Percentiles rank a stretch among this genome's conserved stretches.
Evolutionary conservation across 805 yeast genomes (phyloP).

Genomic region (Pichia membranifaciens): DNA sequence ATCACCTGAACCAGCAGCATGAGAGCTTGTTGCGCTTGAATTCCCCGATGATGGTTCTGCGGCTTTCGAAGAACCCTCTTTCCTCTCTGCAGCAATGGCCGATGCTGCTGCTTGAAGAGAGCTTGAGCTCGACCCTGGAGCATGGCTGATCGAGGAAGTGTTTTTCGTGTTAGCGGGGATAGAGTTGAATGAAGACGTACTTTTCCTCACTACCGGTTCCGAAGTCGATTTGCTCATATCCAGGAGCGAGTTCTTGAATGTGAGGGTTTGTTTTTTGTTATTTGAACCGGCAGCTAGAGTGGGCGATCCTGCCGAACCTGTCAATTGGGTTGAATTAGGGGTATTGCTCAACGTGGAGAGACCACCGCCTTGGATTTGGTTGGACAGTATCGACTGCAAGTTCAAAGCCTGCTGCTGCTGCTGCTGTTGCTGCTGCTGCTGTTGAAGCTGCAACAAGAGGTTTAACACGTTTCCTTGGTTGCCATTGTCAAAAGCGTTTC

Average conservation of each 20-base stretch:
- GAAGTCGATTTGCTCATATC: slow-evolving; percentile 6
- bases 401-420: slow-evolving; percentile 5
- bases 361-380: neutral
- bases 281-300: neutral
- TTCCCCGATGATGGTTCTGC: neutral
- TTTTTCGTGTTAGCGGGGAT: neutral
- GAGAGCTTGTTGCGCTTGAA: neutral
- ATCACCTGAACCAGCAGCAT: neutral
- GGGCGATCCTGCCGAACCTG: neutral
- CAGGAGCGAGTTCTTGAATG: slow-evolving; percentile 11
- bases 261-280: slow-evolving; percentile 1
- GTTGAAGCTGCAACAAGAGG: slow-evolving; percentile 2
- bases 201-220: slow-evolving; percentile 2
- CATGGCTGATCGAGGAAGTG: neutral
- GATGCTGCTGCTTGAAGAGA: neutral
- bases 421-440: slow-evolving; percentile 5
- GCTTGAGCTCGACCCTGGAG: neutral
- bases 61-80: neutral
- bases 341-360: neutral
- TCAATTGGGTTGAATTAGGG: neutral
- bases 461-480: neutral
- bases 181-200: neutral
- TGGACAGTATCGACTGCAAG: slow-evolving; percentile 1
- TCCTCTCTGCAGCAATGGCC: neutral
- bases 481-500: neutral